Evolutionary conservation across 2,329 filamentous ascomycete species (phyloP), one percentile per base, ranked within the genome.

Genomic region (Claviceps pazoutovae): DNA sequence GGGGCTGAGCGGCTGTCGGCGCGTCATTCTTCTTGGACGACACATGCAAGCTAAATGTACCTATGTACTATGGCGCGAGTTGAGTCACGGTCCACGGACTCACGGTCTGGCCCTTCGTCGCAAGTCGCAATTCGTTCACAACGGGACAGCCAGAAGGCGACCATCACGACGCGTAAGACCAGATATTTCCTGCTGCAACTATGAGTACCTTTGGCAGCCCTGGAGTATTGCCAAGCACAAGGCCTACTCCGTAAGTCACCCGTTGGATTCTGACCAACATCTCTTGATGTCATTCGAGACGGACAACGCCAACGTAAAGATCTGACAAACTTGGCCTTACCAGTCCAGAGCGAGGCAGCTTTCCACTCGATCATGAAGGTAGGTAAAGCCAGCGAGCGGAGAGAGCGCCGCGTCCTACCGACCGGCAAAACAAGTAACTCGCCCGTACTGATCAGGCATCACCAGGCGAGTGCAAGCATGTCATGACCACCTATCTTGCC

Each of bases 321-420:
- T 46, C 49, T 54, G 53, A 52, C 50, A 16, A 45, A 11, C 41
- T 43, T 30, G 38, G 9, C 17, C 14, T 41, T 11, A 34, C 45
- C 59, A 93, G 88, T 53, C 91, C 91, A 5, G 86, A 96, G 66
- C 83, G 90, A 61, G 91, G 91, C 52, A 94, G 88, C 61, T 97
- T 97, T 64, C 91, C 91, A n/a, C 80, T 97, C 52, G 91, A 97
- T 68, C 90, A 96, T 62, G 89, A 95, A 67, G 88, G 72, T 72
- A 60, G 58, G 68, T 57, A 30, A 42, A 47, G 37, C 13, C 34
- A 41, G 49, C 5, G 37, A 44, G 36, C 17, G 39, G 30, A 19
- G 17, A 16, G 30, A 34, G 11, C 8, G 17, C 16, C 16, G 2
- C 45, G 16, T 39, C 44, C 39, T 23, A n/a, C 9, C 19, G 2